These are phyloP conservation scores for Torulaspora globosa DNA, from an alignment of 1,139 yeast genomes.

Conservation along the genomic window DNA sequence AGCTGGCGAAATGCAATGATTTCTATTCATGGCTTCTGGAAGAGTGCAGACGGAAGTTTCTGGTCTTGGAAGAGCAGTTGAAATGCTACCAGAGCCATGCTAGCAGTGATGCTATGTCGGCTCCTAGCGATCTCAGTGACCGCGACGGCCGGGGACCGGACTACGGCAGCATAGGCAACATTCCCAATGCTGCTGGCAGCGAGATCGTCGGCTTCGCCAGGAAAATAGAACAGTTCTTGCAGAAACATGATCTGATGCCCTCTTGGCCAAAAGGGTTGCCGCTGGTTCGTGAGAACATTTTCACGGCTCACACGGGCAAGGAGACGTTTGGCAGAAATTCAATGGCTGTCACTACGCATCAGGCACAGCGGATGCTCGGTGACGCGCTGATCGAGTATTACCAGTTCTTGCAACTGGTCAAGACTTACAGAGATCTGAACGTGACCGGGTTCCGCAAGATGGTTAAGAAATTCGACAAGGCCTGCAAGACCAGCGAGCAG, in stretches of 20 bases:
- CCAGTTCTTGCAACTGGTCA: constrained; percentile 69
- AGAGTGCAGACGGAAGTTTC: constrained; percentile 26
- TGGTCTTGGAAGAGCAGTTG: constrained; percentile 25
- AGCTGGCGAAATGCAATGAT: constrained; percentile 34
- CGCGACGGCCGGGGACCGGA: background rate
- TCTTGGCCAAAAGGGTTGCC: constrained; percentile 29
- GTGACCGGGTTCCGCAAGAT: constrained; percentile 86
- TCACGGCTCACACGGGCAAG: constrained; percentile 34
- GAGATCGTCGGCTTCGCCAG: constrained; percentile 7
- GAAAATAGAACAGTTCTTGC: constrained; percentile 21
- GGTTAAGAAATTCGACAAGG: constrained; percentile 82
- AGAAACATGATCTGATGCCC: constrained; percentile 31
- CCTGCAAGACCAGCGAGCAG: constrained; percentile 42
- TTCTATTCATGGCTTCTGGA: constrained; percentile 35
- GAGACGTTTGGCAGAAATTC: constrained; percentile 30
- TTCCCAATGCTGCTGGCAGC: constrained; percentile 6
- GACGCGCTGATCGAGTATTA: constrained; percentile 77
- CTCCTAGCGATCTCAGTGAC: background rate
- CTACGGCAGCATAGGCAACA: constrained; percentile 9
- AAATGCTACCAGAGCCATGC: constrained; percentile 24
- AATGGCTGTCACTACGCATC: constrained; percentile 32
- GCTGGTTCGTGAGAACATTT: constrained; percentile 5
- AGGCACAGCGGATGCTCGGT: constrained; percentile 72
- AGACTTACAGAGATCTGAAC: constrained; percentile 72
- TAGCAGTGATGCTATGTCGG: constrained; percentile 5